Percentiles rank a stretch among this genome's conserved stretches.
These are phyloP conservation scores for Cutaneotrichosporon cavernicola DNA, from an alignment of 1,284 basidiomycete species.

Conservation along the genomic window DNA sequence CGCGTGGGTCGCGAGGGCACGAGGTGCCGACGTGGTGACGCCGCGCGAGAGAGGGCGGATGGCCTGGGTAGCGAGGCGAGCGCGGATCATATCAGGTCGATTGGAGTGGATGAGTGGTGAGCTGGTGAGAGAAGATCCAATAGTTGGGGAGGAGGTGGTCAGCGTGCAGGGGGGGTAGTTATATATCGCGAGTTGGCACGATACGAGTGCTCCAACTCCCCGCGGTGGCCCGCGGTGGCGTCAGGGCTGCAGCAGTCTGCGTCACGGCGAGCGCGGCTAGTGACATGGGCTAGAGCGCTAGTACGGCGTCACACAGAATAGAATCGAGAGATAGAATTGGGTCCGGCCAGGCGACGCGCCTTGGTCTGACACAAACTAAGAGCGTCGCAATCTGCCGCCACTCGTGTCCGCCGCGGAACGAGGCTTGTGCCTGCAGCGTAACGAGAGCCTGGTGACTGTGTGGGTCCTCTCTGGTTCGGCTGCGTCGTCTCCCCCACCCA, in stretches of 20 bases:
- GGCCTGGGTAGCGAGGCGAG: background rate
- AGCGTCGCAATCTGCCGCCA: background rate
- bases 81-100: conserved; percentile 4
- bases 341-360: conserved; percentile 11
- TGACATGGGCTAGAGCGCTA: background rate
- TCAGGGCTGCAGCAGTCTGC: no score
- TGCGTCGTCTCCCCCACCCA: background rate
- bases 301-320: background rate
- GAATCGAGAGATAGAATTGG: background rate
- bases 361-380: background rate
- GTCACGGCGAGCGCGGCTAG: conserved; percentile 11
- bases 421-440: background rate
- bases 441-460: background rate
- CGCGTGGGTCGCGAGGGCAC: conserved; percentile 12
- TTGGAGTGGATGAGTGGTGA: background rate
- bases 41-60: conserved; percentile 4
- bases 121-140: background rate
- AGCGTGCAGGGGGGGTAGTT: background rate
- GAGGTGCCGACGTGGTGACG: conserved; percentile 2
- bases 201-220: background rate
- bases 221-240: background rate
- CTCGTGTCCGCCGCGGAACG: background rate
- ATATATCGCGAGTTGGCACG: background rate
- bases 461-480: background rate
- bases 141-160: background rate